Evolutionary conservation across 1,284 basidiomycete genomes (phyloP), one percentile per base, ranked within the genome.

Genomic region (Flammula alnicola): DNA sequence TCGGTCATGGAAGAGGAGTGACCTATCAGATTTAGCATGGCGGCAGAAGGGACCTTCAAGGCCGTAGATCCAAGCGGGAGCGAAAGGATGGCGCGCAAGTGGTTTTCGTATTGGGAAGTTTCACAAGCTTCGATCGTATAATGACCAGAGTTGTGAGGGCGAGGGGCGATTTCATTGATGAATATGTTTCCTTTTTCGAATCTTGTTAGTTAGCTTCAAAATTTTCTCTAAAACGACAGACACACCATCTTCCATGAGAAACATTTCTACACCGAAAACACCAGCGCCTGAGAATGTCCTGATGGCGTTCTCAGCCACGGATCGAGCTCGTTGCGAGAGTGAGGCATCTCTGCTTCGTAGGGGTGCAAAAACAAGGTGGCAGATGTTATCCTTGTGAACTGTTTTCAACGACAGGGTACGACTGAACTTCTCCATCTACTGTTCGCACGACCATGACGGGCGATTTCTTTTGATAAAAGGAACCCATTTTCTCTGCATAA

Each of bases 71-170:
- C 96, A 12, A 99, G 81, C 2, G 96, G 95, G 8, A 98, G 79
- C 31, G 81, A 83, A 16, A 98, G 84, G 67, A 99, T 95, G n/a
- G 95, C 93, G 26, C 95, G 93, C 31, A 99, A 85, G 69, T 99
- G 97, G 64, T 98, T 98, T 69, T 96, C 95, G 74, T 95, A 99
- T 73, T 99, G 97, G 10, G 94, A 98, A 2, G 94, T 92, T 60
- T 93, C 80, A 69, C 93, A 97, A 0, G 96, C 95, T 72, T 98
- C 96, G 65, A 99, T 98, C n/a, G 96, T 98, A 72, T 98, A 98
- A 69, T 99, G 97, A 0, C 96, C 96, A 7, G 95, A 98, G 73
- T 99, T 99, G 71, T 99, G 97, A 0, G 97, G 96, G 17, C 97
- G 83, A n/a, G 97, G 97, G 0, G 97, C 97, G 55, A 99, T 98